phyloP scores from a whole-genome alignment of 805 yeast genomes.

The Cyberlindnera americana region DNA sequence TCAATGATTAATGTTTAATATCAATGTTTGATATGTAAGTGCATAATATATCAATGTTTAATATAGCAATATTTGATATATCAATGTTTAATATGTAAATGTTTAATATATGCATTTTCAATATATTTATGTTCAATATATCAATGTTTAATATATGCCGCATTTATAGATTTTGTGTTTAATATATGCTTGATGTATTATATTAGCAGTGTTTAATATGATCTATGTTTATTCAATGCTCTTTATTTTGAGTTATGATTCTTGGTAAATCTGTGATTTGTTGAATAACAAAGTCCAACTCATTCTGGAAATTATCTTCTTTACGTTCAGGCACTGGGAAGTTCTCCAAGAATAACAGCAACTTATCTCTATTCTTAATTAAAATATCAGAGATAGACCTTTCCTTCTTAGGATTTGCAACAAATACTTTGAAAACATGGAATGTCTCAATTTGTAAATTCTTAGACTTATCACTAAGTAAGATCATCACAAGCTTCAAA shows the following conservation, averaged over 20 bases:
- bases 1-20: background rate
- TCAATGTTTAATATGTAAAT: too few relatives aligned
- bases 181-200: background rate
- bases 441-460: slow-evolving; percentile 89
- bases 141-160: too few relatives aligned
- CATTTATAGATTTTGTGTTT: too few relatives aligned
- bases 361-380: slow-evolving; percentile 75
- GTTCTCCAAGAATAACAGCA: slow-evolving; percentile 62
- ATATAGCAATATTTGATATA: too few relatives aligned
- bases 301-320: slow-evolving; percentile 71
- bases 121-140: too few relatives aligned
- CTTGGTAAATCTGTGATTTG: slow-evolving; percentile 73
- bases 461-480: slow-evolving; percentile 83
- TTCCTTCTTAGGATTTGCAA: slow-evolving; percentile 92
- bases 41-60: too few relatives aligned
- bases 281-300: slow-evolving; percentile 72
- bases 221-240: background rate
- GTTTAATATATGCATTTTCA: too few relatives aligned
- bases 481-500: slow-evolving; percentile 79
- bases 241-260: slow-evolving; percentile 29
- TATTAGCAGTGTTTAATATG: too few relatives aligned
- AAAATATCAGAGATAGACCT: slow-evolving; percentile 77
- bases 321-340: slow-evolving; percentile 57
- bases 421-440: slow-evolving; percentile 89
- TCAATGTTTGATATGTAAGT: too few relatives aligned